Evolutionary conservation across 176 grass and related monocot species (phyloP), one percentile per base, ranked within the genome.

Genomic region (Cenchrus purpureus): DNA sequence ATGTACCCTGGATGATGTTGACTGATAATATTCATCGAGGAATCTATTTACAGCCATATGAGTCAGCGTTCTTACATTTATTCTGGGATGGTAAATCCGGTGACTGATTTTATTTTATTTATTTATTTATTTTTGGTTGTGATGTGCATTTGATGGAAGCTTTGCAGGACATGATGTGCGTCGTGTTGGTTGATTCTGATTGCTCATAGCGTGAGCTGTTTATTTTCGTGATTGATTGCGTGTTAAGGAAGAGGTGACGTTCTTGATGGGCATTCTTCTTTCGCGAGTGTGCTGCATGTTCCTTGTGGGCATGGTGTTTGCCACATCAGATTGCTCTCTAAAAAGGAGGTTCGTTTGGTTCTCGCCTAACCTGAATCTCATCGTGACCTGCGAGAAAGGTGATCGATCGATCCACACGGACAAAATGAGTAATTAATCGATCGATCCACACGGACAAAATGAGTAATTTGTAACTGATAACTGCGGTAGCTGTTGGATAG

Each of bases 231-330:
- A 4, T 45, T 71, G 80, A 25, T 71, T 72, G 62, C 20, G 42
- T 80, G 76, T 80, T 74, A 12, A 8, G 40, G 67, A 46, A 11
- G 46, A 71, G 5, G 11, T 51, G 25, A 42, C 59, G 13, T 74
- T 61, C 0, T 11, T 22, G 44, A 32, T 63, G 60, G 52, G 12
- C 34, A 52, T n/a, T 15, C 16, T 68, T 85, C 25, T 54, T 55
- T 53, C 45, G 19, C 71, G 65, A 78, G 17, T 17, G 14, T 34
- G 65, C 11, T 81, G 22, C 12, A 25, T 71, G 63, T 86, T 82
- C 63, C 72, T 77, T 82, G 29, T 77, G 72, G 28, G 57, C 43
- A 66, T 86, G 34, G 77, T 74, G 15, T 74, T 65, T n/a, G 50
- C 15, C 40, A 6, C 16, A 15, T 56, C 58, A 37, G 53, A 77